Conservation (phyloP, 1,284 basidiomycete genomes). For the Porodaedalea pini region DNA sequence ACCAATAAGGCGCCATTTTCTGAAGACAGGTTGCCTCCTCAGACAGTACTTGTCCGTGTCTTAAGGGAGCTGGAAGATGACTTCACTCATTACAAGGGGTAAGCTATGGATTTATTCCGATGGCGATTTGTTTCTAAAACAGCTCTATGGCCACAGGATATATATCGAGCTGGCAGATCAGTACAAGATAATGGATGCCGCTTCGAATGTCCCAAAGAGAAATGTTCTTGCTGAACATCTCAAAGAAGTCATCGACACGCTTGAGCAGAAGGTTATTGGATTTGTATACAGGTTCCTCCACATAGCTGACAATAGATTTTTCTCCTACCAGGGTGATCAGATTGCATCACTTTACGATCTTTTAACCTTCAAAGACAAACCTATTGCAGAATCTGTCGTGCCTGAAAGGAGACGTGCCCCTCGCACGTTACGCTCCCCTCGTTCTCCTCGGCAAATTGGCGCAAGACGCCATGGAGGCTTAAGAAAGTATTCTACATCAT, state of each 20-base stretch:
- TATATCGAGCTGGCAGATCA: slow-evolving; percentile 86
- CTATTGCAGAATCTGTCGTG: slow-evolving; percentile 35
- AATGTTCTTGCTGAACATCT: slow-evolving; percentile 82
- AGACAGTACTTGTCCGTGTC: slow-evolving; percentile 77
- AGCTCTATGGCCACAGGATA: slow-evolving; percentile 48
- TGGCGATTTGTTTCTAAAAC: slow-evolving; percentile 19
- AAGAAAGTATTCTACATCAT: slow-evolving; percentile 7
- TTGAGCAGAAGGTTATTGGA: slow-evolving; percentile 76
- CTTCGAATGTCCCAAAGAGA: slow-evolving; percentile 73
- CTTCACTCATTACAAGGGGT: slow-evolving; percentile 88
- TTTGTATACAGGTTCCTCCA: neutral
- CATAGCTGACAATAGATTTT: neutral
- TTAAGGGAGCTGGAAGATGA: slow-evolving; percentile 85
- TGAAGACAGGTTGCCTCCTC: slow-evolving; percentile 59
- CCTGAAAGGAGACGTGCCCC: slow-evolving; percentile 25
- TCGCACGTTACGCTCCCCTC: slow-evolving; percentile 5
- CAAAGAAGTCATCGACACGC: slow-evolving; percentile 81
- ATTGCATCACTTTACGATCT: slow-evolving; percentile 82
- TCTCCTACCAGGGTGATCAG: slow-evolving; percentile 68
- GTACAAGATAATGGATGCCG: slow-evolving; percentile 83
- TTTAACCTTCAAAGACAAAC: slow-evolving; percentile 69
- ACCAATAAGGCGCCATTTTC: slow-evolving; percentile 26
- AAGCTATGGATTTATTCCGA: slow-evolving; percentile 26
- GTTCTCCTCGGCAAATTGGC: neutral
- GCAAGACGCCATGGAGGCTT: neutral